Base-by-base conservation (phyloP, 306 rosid species). In the Quercus bicolor region DNA sequence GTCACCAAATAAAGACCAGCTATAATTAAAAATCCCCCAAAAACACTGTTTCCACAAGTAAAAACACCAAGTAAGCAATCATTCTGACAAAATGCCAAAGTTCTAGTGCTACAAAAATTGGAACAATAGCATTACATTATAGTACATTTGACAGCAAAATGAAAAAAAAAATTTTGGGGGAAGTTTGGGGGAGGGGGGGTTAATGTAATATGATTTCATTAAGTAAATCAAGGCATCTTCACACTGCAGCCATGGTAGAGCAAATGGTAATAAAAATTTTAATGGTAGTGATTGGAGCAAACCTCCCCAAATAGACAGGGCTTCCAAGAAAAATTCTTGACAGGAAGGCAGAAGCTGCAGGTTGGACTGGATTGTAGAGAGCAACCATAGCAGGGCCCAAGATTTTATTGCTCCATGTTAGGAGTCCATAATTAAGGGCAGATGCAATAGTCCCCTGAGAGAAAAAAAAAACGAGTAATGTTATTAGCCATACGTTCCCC, bases 331-430 rank as follows among this genome's bases (percentile, higher is more conserved):
- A 92, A 75, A 95, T 74, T 78, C 79, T 91, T 72, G 98, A 92
- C 72, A 95, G 71, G 64, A 92, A 9, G 1, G 98, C 86, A 51
- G 98, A 88, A 59, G 88, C 87, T 0, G 85, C 97, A 84, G 98
- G 98, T 77, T 95, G 98, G 82, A 95, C 94, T 66, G 98, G 98
- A 81, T 86, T 88, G 85, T 95, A 95, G 73, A 92, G 93, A 79
- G 98, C 88, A 72, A 95, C 98, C 89, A 95, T 76, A 62, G 98
- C 82, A 74, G 98, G 98, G 73, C 98, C 98, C 83, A 95, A 75
- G 75, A 95, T 89, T 82, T 90, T 95, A 82, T 90, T 95, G 90
- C 94, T 79, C 98, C 98, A 95, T 56, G 97, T 90, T 77, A 88
- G 77, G 56, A 95, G 94, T 84, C 98, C 98, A 87, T 91, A 92